Evolutionary conservation across 169 alveolate genomes (phyloP), one percentile per base, ranked within the genome.

Genomic region (Miamiensis avidus): DNA sequence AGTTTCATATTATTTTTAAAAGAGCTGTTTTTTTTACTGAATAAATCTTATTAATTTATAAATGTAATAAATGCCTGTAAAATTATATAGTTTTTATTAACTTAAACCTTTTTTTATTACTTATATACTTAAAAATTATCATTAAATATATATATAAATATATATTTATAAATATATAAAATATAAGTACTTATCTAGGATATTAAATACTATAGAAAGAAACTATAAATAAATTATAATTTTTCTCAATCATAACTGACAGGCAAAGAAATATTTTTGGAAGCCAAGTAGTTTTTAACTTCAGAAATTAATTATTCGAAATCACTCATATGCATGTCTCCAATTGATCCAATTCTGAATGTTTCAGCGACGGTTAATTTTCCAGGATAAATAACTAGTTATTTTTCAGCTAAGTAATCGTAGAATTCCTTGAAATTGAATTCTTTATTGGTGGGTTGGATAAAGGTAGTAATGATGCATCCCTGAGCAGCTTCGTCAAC

Each of bases 271-370:
- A 77, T 33, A 77, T 31, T 29, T 25, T 31, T 33, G 0, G 31
- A 20, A 26, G 1, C 0, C 0, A 84, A 29, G 29, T 77, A 84
- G 31, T 65, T 27, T 28, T 84, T 75, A 32, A 77, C 77, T 34
- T 49, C 30, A 0, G 65, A 30, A 30, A 84, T 76, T 0, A 77
- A 30, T 65, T 65, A 31, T 28, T 25, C 4, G 74, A 69, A 64
- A 73, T 91, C 92, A 30, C 83, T 75, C 29, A 88, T 86, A 30
- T 86, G 75, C 15, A 89, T 85, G 27, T 88, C 92, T 0, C 96
- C 95, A 29, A 93, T 93, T 31, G 91, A 86, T 27, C 95, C 96
- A 31, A 93, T 82, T 88, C 96, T 85, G 81, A 93, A 93, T 31
- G 94, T 83, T 29, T 90, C 92, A 32, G 87, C 93, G 33, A 82